Evolutionary conservation across 2,329 filamentous ascomycete genomes (phyloP).

Genomic region (Fusarium fujikuroi): DNA sequence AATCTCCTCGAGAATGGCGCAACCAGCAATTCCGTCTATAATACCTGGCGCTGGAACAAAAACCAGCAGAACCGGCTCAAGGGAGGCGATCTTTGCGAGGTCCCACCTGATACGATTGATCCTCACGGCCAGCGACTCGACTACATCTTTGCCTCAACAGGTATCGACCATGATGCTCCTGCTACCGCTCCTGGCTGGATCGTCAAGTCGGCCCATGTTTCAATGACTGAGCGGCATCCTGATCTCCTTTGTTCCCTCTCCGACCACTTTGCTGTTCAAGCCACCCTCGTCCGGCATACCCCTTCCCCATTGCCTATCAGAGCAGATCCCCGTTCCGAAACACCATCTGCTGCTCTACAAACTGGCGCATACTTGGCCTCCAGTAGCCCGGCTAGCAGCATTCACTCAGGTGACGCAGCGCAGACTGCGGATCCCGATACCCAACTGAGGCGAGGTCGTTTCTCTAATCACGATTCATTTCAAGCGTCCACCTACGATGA

Average conservation of each 20-base stretch:
- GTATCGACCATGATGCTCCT: constrained; percentile 50
- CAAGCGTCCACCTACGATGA: constrained; percentile 48
- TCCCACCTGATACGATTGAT: constrained; percentile 75
- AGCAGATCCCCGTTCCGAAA: constrained; percentile 26
- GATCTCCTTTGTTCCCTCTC: constrained; percentile 86
- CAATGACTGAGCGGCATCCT: constrained; percentile 85
- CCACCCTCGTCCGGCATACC: constrained; percentile 70
- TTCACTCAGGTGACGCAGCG: constrained; percentile 31
- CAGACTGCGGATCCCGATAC: constrained; percentile 44
- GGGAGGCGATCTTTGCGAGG: constrained; percentile 63
- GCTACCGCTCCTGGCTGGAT: constrained; percentile 65
- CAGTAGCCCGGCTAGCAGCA: constrained; percentile 39
- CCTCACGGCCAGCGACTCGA: constrained; percentile 86
- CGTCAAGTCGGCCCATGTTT: constrained; percentile 76
- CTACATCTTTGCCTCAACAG: constrained; percentile 86
- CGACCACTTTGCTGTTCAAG: constrained; percentile 93
- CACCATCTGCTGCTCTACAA: constrained; percentile 40
- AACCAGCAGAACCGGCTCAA: constrained; percentile 73
- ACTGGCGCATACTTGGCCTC: constrained; percentile 43
- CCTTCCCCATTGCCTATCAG: constrained; percentile 37
- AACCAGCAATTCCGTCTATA: constrained; percentile 86
- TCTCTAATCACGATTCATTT: constrained; percentile 29
- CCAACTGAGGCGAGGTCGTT: constrained; percentile 47
- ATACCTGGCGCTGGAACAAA: constrained; percentile 93
- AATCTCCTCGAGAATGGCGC: constrained; percentile 85